Evolutionary conservation across 805 yeast genomes (phyloP), one percentile per base, ranked within the genome.

Genomic region (Zygotorulaspora florentina): DNA sequence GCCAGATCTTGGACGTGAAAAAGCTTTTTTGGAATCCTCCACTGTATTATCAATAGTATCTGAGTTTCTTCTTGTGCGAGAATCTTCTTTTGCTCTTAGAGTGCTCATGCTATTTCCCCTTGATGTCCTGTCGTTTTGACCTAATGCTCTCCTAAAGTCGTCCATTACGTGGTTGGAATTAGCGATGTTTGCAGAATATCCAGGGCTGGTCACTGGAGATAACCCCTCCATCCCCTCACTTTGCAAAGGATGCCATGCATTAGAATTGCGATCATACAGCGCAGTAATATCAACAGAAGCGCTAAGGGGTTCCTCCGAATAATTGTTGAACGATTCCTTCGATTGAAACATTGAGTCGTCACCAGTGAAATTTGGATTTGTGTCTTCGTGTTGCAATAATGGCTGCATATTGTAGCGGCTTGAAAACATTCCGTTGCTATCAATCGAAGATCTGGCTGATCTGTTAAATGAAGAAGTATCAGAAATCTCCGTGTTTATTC

Each of bases 221-320:
- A 52, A 38, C 2, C 51, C 43, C 15, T 33, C 20, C 8, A 42
- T 43, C 15, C 42, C 26, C 16, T 43, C 50, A 34, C 51, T 46
- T 33, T 58, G 62, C 9, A 56, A 43, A 7, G 66, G 61, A 35
- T 58, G 61, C 63, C 65, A 56, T 9, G 52, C 52, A 37, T 49
- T 55, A 13, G 60, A 50, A 43, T 57, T 60, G 13, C 56, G 50
- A 15, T 55, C 57, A 39, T 66, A 67, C 34, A 69, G 52, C 1
- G 71, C 67, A 1, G 72, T 69, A 4, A 69, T 66, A 46, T 69
- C 73, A 30, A 67, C 66, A 2, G 71, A 64, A 0, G 66, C 53
- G 39, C 65, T 65, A 3, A 57, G 41, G 8, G 62, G 54, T 5
- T 43, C 45, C 25, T 49, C 54, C 1, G 50, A 34, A 29, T 47